Conservation (phyloP, 352 stramenopile species). For the Phytophthora capsici region DNA sequence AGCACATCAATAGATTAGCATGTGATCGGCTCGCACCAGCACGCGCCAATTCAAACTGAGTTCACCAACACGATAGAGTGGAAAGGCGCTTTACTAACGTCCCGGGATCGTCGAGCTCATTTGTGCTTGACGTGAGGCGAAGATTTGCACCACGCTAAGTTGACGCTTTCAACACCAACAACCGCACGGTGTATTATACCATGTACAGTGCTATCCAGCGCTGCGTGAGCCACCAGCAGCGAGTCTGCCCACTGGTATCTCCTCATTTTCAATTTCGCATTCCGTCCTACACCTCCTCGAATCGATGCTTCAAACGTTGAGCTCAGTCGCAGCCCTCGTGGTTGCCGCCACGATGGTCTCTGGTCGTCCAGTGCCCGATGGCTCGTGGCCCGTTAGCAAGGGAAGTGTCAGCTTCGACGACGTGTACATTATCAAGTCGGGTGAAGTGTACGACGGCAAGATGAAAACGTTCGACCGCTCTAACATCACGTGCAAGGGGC, state of each 20-base stretch:
- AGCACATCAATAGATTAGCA: constrained; percentile 13
- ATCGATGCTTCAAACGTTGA: constrained; percentile 15
- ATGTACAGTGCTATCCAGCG: too few species aligned
- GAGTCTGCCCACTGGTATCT: not conserved
- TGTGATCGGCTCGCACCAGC: not conserved
- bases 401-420: constrained; percentile 34
- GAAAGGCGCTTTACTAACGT: not conserved
- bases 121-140: not conserved
- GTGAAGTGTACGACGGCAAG: constrained; percentile 52
- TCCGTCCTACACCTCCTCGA: not conserved
- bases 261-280: constrained; percentile 13
- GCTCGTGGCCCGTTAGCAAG: constrained; percentile 34
- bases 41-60: not conserved
- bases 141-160: not conserved
- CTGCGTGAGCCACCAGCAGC: constrained; percentile 1
- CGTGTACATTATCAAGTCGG: constrained; percentile 44
- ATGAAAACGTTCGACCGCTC: constrained; percentile 40
- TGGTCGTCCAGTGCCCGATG: constrained; percentile 33
- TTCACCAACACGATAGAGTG: not conserved
- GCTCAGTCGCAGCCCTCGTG: constrained; percentile 2
- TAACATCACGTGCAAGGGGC: constrained; percentile 46
- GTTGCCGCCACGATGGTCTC: constrained; percentile 7
- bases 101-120: not conserved
- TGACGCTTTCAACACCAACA: not conserved
- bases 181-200: constrained; percentile 5